Base-by-base conservation (phyloP, 345 rosid species). In the Stellera chamaejasme region DNA sequence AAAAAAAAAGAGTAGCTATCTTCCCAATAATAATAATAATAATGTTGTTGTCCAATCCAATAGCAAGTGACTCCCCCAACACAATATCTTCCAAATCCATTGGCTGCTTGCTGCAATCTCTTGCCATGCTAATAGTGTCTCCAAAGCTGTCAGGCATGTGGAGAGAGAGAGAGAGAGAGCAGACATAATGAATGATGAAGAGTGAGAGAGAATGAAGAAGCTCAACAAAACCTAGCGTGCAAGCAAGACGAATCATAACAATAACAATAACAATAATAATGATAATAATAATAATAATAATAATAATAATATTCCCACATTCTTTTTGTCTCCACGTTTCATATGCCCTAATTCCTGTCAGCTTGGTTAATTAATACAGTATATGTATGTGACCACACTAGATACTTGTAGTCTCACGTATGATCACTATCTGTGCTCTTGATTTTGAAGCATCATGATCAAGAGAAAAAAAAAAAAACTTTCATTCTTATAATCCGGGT, bases 131-230 rank as follows among this genome's bases (percentile, higher is more conserved):
- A 46, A 54, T 32, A 3, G 7, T 8, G 52, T 61, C 32, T 43
- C 11, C 51, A 60, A 73, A 65, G 69, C 63, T 79, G 77, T 65
- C 75, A 62, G 72, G 59, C 79, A 77, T 76, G 82, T 80, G 77
- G 67, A 32, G 59, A 46, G 32, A 43, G 62, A 59, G 60, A 59
- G 54, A 59, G 48, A 57, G 64, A 54, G 58, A 65, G 51, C 58
- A 60, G 50, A 48, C 49, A 61, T 54, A 27, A 39, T 32, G 39
- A 32, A 8, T 32, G 52, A 63, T 63, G 25, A 45, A 45, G 16
- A 49, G 59, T 10, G 43, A 23, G 66, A 52, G 67, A 63, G 48
- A 51, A 51, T 14, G 27, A 50, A 19, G 23, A 19, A 62, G 47
- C 43, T 27, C 26, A 48, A 60, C 70, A 59, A 64, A 73, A 73